phyloP scores from a whole-genome alignment of 371 early-diverging fungal species.

The Mortierella sp. region DNA sequence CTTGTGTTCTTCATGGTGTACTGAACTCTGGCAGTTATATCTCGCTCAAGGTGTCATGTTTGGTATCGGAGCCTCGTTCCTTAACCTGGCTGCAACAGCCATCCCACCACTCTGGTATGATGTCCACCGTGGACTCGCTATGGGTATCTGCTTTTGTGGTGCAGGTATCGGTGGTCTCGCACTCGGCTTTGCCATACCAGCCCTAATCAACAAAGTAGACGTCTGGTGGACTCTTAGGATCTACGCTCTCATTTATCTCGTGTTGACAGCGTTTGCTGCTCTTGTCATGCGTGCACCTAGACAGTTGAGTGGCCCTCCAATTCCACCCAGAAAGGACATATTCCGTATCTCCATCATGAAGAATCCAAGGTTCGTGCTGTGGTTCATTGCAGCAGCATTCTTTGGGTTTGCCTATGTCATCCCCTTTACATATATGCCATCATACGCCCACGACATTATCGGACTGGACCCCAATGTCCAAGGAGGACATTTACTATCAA shows the following conservation, averaged over 20 bases:
- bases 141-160: constrained; percentile 80
- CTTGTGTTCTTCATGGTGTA: constrained; percentile 72
- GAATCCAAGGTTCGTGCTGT: constrained; percentile 53
- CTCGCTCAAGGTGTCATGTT: constrained; percentile 79
- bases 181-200: constrained; percentile 67
- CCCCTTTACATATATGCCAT: constrained; percentile 47
- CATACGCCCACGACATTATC: constrained; percentile 35
- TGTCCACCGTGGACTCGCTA: constrained; percentile 75
- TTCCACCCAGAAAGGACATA: constrained; percentile 39
- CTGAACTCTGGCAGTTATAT: constrained; percentile 75
- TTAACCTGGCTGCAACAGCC: constrained; percentile 77
- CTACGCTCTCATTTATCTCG: constrained; percentile 69
- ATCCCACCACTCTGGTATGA: constrained; percentile 81
- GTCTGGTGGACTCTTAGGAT: constrained; percentile 77
- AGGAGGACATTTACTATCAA: constrained; percentile 61
- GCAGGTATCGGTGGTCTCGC: constrained; percentile 78
- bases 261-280: constrained; percentile 61
- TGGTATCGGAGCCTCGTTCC: constrained; percentile 75
- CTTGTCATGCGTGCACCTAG: constrained; percentile 62
- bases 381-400: constrained; percentile 33
- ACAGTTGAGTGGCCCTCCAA: constrained; percentile 49
- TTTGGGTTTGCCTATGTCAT: constrained; percentile 45
- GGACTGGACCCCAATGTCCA: constrained; percentile 58
- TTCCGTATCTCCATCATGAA: constrained; percentile 41
- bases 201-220: constrained; percentile 63